These are phyloP conservation scores for Bretschneidera sinensis DNA, from an alignment of 345 rosid species.

Conservation along the genomic window DNA sequence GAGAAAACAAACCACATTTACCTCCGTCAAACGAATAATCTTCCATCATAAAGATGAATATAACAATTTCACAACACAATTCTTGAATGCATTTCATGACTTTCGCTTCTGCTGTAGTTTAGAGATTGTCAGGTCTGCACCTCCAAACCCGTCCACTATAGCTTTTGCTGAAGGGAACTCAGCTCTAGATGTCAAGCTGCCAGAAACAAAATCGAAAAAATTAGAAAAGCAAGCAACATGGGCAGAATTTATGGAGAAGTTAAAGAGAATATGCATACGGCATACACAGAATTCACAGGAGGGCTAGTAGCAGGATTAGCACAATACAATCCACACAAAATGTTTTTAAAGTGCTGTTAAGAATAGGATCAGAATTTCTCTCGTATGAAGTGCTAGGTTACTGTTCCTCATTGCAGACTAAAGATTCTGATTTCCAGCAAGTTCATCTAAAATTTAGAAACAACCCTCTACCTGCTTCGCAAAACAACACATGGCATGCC, in stretches of 20 bases:
- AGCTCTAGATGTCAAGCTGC: constrained; percentile 73
- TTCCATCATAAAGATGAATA: too few relatives aligned
- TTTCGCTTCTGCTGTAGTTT: constrained; percentile 41
- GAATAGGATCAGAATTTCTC: too few relatives aligned
- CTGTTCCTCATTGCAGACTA: too few relatives aligned
- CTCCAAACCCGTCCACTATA: constrained; percentile 91
- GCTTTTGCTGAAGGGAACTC: constrained; percentile 85
- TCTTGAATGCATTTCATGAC: constrained; percentile 24
- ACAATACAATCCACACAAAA: too few relatives aligned
- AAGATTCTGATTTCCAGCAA: too few relatives aligned
- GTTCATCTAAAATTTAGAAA: neutral
- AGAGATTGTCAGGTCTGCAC: constrained; percentile 68
- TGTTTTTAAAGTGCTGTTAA: too few relatives aligned
- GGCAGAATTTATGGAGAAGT: neutral
- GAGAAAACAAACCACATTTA: too few relatives aligned
- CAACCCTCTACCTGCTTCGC: constrained; percentile 67
- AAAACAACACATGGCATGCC: constrained; percentile 87
- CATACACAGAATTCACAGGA: neutral
- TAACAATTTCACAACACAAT: neutral
- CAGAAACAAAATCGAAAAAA: neutral
- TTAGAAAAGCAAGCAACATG: constrained; percentile 3
- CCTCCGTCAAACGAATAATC: too few relatives aligned
- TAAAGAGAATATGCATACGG: neutral
- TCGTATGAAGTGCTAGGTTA: too few relatives aligned
- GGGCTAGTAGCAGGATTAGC: neutral